Conservation (phyloP, 2,329 filamentous ascomycete species). For the Thermothelomyces thermophilus region DNA sequence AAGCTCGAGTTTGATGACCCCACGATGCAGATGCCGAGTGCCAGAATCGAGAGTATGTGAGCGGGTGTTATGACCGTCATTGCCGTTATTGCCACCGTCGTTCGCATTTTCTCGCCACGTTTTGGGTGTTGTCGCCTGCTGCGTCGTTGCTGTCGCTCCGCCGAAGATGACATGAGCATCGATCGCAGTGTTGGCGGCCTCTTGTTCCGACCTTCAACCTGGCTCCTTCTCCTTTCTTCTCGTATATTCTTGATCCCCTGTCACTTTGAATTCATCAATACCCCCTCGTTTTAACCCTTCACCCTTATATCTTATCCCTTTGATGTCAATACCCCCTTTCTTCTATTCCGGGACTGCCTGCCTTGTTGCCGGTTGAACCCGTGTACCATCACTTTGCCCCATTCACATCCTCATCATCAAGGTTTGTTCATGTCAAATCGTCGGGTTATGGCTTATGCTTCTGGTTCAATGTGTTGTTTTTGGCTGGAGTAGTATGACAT, state of each 20-base stretch:
- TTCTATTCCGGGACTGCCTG: not conserved
- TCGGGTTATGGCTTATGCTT: not conserved
- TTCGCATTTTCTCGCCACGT: too few species aligned
- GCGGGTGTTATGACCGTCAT: too few species aligned
- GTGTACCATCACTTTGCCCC: not conserved
- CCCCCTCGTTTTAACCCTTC: too few species aligned
- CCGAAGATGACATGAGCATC: too few species aligned
- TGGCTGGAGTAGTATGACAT: not conserved
- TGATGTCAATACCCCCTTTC: slow-evolving; percentile 6
- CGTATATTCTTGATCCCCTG: too few species aligned
- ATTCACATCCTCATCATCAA: not conserved
- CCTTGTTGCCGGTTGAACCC: not conserved
- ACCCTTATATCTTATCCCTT: not conserved
- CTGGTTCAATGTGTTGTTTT: not conserved
- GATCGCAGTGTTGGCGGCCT: too few species aligned
- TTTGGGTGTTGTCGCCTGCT: too few species aligned
- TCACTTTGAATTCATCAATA: too few species aligned
- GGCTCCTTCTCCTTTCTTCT: too few species aligned
- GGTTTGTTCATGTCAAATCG: too few species aligned
- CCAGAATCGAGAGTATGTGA: slow-evolving; percentile 49
- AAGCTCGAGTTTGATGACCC: slow-evolving; percentile 55
- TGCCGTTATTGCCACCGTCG: not conserved
- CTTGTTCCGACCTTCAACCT: too few species aligned
- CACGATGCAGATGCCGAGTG: slow-evolving; percentile 53
- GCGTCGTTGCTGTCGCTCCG: too few species aligned